Evolutionary conservation across 1,284 basidiomycete species (phyloP).

Genomic region (Moesziomyces sp.): DNA sequence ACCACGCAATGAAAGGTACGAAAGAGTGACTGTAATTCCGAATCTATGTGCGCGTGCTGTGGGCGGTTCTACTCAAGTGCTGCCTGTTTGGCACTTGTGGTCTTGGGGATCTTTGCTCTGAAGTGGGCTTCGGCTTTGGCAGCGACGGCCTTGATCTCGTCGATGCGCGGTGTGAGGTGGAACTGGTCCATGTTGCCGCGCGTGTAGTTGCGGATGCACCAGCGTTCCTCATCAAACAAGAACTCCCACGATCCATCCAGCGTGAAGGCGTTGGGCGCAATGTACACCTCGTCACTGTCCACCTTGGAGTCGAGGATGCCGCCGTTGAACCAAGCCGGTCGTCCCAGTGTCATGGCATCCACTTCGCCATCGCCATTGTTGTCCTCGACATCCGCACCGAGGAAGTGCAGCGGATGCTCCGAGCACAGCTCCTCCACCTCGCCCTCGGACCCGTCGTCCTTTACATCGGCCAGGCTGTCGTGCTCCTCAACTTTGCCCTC

Average conservation of each 20-base stretch:
- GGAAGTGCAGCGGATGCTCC: constrained; percentile 45
- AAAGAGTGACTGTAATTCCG: background rate
- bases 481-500: constrained; percentile 6
- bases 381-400: constrained; percentile 37
- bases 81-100: constrained; percentile 21
- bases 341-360: constrained; percentile 22
- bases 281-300: constrained; percentile 28
- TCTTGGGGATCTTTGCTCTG: constrained; percentile 32
- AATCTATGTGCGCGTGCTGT: background rate
- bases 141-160: constrained; percentile 29
- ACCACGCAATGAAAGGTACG: no score
- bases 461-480: background rate
- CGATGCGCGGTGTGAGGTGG: constrained; percentile 21
- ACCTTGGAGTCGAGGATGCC: constrained; percentile 40
- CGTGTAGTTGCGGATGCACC: constrained; percentile 49
- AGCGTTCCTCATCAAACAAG: constrained; percentile 36
- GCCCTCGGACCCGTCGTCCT: background rate
- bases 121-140: constrained; percentile 25
- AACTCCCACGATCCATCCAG: constrained; percentile 41
- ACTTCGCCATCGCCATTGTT: constrained; percentile 13
- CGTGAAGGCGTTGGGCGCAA: constrained; percentile 35
- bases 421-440: constrained; percentile 33
- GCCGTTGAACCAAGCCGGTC: constrained; percentile 47
- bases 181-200: constrained; percentile 27
- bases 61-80: constrained; percentile 18